phyloP scores from a whole-genome alignment of 352 stramenopile genomes.

The Globisporangium takayamanum region DNA sequence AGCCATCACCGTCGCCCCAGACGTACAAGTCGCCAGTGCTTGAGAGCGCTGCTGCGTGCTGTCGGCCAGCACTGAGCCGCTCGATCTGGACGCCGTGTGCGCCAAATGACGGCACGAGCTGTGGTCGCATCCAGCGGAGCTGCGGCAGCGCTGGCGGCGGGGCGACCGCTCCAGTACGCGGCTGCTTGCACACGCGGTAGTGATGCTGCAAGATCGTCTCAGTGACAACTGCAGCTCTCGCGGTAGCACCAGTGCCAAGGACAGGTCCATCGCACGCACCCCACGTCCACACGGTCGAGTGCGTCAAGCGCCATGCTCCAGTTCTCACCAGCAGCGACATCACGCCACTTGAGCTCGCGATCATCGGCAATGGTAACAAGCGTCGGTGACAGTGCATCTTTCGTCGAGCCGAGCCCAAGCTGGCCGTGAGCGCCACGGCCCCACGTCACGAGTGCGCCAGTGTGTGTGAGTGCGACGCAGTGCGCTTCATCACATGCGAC shows the following conservation, averaged over 20 bases:
- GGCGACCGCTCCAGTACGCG: neutral
- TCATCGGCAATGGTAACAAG: slow-evolving; percentile 4
- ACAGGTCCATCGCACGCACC: slow-evolving; percentile 60
- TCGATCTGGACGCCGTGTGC: slow-evolving; percentile 25
- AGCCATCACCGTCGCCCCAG: slow-evolving; percentile 52
- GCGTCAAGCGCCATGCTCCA: slow-evolving; percentile 73
- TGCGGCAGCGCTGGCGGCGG: slow-evolving; percentile 15
- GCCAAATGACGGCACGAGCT: slow-evolving; percentile 36
- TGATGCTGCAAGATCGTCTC: slow-evolving; percentile 44
- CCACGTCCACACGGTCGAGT: slow-evolving; percentile 69
- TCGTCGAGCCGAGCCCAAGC: slow-evolving; percentile 55
- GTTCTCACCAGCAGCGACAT: slow-evolving; percentile 62
- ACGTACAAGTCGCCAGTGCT: slow-evolving; percentile 86
- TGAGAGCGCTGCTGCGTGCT: slow-evolving; percentile 86
- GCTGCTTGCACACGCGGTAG: slow-evolving; percentile 21
- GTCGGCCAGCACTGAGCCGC: slow-evolving; percentile 76
- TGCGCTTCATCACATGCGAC: slow-evolving; percentile 75
- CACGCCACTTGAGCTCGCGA: slow-evolving; percentile 19
- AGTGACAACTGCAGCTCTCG: slow-evolving; percentile 17
- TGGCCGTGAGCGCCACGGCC: slow-evolving; percentile 72
- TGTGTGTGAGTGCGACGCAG: slow-evolving; percentile 50
- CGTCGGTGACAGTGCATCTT: slow-evolving; percentile 25
- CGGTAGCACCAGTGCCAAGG: slow-evolving; percentile 29
- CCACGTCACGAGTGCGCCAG: slow-evolving; percentile 66
- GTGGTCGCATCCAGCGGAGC: slow-evolving; percentile 38